phyloP scores from a whole-genome alignment of 2,329 filamentous ascomycete genomes.

The Diaporthe citriasiana region DNA sequence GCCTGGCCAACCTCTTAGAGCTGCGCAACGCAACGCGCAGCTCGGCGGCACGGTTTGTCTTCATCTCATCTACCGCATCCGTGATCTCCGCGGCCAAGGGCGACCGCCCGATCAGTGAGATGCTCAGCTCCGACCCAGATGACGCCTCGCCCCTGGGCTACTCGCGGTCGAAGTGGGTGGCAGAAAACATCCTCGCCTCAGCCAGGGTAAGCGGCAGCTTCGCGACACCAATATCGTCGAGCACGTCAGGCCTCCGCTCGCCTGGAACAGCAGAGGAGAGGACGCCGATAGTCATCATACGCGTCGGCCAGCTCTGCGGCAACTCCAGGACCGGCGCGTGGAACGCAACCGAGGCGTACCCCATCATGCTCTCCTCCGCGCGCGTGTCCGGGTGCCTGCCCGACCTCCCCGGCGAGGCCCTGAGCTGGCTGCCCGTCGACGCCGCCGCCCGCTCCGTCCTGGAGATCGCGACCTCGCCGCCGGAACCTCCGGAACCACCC shows the following conservation, averaged over 20 bases:
- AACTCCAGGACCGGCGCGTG: conserved; percentile 55
- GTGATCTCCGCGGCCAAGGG: conserved; percentile 33
- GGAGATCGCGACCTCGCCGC: conserved; percentile 50
- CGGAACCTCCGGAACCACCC: background rate
- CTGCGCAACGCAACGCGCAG: conserved; percentile 31
- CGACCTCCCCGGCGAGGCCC: conserved; percentile 51
- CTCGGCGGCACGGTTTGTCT: conserved; percentile 44
- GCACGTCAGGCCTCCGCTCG: conserved; percentile 40
- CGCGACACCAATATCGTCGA: conserved; percentile 19
- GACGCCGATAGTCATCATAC: conserved; percentile 55
- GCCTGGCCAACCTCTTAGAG: conserved; percentile 59
- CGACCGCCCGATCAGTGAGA: conserved; percentile 55
- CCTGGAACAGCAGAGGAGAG: conserved; percentile 34
- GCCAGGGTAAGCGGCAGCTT: conserved; percentile 48
- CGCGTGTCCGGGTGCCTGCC: conserved; percentile 56
- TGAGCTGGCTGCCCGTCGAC: conserved; percentile 64
- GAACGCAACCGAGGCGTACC: conserved; percentile 64
- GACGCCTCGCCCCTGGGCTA: conserved; percentile 66
- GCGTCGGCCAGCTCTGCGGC: conserved; percentile 63
- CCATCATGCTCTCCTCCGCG: conserved; percentile 60
- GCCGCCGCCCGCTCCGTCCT: conserved; percentile 58
- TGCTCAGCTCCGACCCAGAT: conserved; percentile 55
- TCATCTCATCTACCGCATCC: conserved; percentile 49
- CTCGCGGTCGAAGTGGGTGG: conserved; percentile 70
- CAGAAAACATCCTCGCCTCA: conserved; percentile 65